Conservation (phyloP, 2,329 filamentous ascomycete species). For the Calonectria hawksworthii region DNA sequence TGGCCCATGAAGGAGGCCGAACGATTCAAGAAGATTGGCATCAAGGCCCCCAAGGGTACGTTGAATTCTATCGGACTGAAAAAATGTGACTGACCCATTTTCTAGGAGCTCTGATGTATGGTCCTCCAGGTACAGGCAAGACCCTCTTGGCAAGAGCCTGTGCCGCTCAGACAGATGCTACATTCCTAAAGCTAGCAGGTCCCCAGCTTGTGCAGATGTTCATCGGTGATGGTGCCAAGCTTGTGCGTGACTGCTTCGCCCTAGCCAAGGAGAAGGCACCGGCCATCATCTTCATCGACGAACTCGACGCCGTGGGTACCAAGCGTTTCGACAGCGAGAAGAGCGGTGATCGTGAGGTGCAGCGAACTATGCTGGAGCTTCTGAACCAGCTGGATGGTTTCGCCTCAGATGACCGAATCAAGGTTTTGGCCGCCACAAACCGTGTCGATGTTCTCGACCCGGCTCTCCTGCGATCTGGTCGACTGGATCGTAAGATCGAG, state of each 20-base stretch:
- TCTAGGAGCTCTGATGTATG: slow-evolving; percentile 98
- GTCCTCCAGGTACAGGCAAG: slow-evolving; percentile 90
- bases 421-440: slow-evolving; percentile 95
- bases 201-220: slow-evolving; percentile 99
- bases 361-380: slow-evolving; percentile 98
- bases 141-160: slow-evolving; percentile 95
- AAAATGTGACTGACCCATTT: slow-evolving; percentile 90
- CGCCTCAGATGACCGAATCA: slow-evolving; percentile 95
- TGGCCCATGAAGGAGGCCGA: slow-evolving; percentile 99
- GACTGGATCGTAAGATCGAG: slow-evolving; percentile 97
- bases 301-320: slow-evolving; percentile 97
- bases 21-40: slow-evolving; percentile 99
- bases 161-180: slow-evolving; percentile 97
- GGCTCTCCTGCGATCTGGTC: slow-evolving; percentile 89
- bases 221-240: slow-evolving; percentile 97
- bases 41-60: slow-evolving; percentile 98
- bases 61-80: slow-evolving; percentile 64
- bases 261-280: slow-evolving; percentile 99
- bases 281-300: slow-evolving; percentile 99
- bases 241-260: slow-evolving; percentile 97
- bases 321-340: slow-evolving; percentile 99
- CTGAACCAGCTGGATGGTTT: slow-evolving; percentile 99
- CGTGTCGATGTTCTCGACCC: slow-evolving; percentile 94
- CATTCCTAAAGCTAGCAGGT: slow-evolving; percentile 97
- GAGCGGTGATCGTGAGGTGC: slow-evolving; percentile 96